A percentile compares a stretch with the other conserved stretches of the same genome.
Evolutionary conservation across 2,329 filamentous ascomycete species (phyloP).

Genomic region (Phialemonium atrogriseum): DNA sequence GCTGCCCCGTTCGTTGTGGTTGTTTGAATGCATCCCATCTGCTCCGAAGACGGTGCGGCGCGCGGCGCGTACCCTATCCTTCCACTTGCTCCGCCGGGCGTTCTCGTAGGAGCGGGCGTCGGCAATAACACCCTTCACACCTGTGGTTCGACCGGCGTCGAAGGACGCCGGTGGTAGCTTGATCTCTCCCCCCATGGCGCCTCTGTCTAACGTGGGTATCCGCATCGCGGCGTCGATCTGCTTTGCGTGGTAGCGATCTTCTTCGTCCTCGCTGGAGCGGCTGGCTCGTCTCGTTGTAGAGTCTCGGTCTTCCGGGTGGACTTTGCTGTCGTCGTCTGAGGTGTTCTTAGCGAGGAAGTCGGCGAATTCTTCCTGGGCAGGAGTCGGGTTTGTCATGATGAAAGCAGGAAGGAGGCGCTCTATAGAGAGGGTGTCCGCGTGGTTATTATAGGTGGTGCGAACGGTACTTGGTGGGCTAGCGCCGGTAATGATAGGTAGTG

Average conservation of each 20-base stretch:
- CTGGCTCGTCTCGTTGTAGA: conserved; percentile 30
- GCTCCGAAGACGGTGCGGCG: conserved; percentile 48
- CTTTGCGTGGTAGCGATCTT: conserved; percentile 42
- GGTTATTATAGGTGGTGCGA: conserved; percentile 34
- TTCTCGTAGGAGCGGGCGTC: conserved; percentile 71
- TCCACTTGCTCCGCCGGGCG: conserved; percentile 50
- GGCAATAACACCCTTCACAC: conserved; percentile 81
- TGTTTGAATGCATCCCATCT: conserved; percentile 19
- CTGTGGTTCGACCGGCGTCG: conserved; percentile 63
- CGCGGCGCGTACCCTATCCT: conserved; percentile 41
- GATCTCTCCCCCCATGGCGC: conserved; percentile 36
- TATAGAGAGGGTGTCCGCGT: conserved; percentile 12
- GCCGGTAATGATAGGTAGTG: too few relatives aligned
- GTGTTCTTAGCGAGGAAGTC: conserved; percentile 51
- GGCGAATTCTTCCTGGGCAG: conserved; percentile 61
- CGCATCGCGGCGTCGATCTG: conserved; percentile 59
- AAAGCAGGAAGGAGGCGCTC: conserved; percentile 9
- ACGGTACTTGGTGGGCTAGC: too few relatives aligned
- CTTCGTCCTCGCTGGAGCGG: conserved; percentile 44
- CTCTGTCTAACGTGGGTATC: conserved; percentile 46
- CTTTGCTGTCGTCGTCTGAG: conserved; percentile 25
- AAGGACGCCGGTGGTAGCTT: conserved; percentile 55
- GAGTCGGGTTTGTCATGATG: conserved; percentile 47
- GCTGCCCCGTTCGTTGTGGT: conserved; percentile 19
- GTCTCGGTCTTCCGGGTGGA: conserved; percentile 54